Conservation (phyloP, 2,329 filamentous ascomycete species). For the Aspergillus fischeri region DNA sequence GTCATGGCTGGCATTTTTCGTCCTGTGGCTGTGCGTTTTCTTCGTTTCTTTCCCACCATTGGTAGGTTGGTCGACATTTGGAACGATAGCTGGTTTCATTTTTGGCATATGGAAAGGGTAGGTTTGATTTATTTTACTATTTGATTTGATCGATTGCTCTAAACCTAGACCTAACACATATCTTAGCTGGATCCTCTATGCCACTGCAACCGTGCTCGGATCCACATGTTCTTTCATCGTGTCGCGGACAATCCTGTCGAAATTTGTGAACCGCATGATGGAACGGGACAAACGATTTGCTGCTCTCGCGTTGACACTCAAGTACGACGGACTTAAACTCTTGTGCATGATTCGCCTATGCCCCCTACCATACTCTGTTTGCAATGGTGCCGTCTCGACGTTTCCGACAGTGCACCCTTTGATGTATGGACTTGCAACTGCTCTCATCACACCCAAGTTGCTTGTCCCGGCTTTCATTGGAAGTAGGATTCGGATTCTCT, state of each 20-base stretch:
- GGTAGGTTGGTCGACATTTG: conserved; percentile 78
- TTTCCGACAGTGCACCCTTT: conserved; percentile 79
- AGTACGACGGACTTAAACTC: conserved; percentile 83
- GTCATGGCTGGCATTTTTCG: conserved; percentile 64
- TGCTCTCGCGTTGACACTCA: conserved; percentile 79
- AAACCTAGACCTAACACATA: conserved; percentile 17
- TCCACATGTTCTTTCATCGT: conserved; percentile 75
- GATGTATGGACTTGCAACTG: conserved; percentile 76
- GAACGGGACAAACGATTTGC: conserved; percentile 82
- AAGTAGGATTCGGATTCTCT: conserved; percentile 72
- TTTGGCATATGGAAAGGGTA: conserved; percentile 70
- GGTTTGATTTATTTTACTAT: conserved; percentile 28
- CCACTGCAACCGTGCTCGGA: conserved; percentile 72
- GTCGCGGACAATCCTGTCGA: conserved; percentile 71
- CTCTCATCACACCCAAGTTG: conserved; percentile 77
- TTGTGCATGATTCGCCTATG: conserved; percentile 90
- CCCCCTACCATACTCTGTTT: conserved; percentile 85
- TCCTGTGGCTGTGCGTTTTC: conserved; percentile 73
- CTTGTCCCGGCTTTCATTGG: conserved; percentile 92
- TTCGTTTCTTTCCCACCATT: conserved; percentile 78
- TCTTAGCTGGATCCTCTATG: conserved; percentile 75
- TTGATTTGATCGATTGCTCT: neutral
- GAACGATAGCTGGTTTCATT: conserved; percentile 66
- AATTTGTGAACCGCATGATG: conserved; percentile 75
- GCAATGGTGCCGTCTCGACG: conserved; percentile 90